phyloP scores from a whole-genome alignment of 108 stramenopile species.

The Hondaea fermentalgiana region DNA sequence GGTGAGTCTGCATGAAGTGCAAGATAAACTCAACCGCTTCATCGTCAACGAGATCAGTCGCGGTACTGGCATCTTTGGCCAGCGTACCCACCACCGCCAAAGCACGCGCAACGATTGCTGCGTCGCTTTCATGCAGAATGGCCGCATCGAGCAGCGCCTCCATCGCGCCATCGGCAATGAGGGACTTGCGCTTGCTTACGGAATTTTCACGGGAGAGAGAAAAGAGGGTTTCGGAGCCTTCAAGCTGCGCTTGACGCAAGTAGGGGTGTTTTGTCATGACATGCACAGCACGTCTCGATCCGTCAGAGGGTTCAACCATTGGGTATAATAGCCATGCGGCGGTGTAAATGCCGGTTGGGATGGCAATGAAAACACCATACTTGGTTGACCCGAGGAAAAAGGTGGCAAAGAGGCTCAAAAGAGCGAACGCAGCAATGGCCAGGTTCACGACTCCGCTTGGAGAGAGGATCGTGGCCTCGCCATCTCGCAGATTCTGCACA shows the following conservation, averaged over 20 bases:
- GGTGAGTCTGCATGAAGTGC: neutral
- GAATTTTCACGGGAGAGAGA: neutral
- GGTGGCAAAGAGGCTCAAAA: neutral
- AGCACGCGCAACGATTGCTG: neutral
- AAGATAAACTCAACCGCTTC: neutral
- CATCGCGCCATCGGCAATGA: neutral
- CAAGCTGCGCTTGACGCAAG: neutral
- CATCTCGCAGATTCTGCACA: neutral
- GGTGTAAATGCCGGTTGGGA: neutral
- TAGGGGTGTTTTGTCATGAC: neutral
- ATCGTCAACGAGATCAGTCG: neutral
- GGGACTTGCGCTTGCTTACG: no score
- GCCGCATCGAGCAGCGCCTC: neutral
- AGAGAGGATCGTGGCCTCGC: neutral
- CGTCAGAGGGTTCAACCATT: neutral
- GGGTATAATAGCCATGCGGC: neutral
- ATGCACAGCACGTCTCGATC: neutral
- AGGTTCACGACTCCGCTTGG: neutral
- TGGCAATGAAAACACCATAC: neutral
- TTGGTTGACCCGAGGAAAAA: neutral
- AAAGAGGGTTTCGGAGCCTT: neutral
- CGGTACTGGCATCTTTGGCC: neutral
- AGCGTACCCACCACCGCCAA: neutral
- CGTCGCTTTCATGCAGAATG: neutral
- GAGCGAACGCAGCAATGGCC: neutral